Percentiles rank a stretch among this genome's conserved stretches.
Evolutionary conservation across 176 grass and related monocot species (phyloP).

Genomic region (Dactylis glomerata): DNA sequence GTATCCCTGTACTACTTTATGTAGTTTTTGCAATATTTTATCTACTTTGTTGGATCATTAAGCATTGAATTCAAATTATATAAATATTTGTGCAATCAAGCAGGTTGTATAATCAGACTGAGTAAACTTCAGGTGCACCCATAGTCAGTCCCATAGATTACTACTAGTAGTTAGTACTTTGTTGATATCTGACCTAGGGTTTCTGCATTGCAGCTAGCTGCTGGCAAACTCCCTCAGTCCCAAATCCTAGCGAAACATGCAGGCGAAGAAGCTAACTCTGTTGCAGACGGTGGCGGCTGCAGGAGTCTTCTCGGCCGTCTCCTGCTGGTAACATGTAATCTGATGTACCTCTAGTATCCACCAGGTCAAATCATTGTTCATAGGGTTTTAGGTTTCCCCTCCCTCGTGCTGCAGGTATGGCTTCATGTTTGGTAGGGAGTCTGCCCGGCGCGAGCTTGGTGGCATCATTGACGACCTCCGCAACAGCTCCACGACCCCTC

Average conservation of each 20-base stretch:
- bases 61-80: not conserved
- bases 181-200: not conserved
- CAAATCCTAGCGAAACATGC: slow-evolving; percentile 21
- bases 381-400: not conserved
- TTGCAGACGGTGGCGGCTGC: slow-evolving; percentile 70
- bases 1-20: not conserved
- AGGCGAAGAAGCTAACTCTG: slow-evolving; percentile 75
- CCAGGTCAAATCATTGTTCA: not conserved
- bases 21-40: not conserved
- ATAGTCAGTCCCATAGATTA: not conserved
- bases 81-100: not conserved
- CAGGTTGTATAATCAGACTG: not conserved
- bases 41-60: not conserved
- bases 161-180: not conserved
- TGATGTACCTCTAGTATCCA: not conserved
- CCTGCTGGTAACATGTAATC: slow-evolving; percentile 56
- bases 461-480: slow-evolving; percentile 84
- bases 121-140: not conserved
- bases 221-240: not conserved
- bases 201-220: not conserved
- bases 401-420: slow-evolving; percentile 64
- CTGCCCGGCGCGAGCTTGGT: slow-evolving; percentile 79
- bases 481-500: not conserved
- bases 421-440: slow-evolving; percentile 99
- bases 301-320: slow-evolving; percentile 92